Evolutionary conservation across 1,139 yeast species (phyloP).

Genomic region (Suhomyces coccinellae): DNA sequence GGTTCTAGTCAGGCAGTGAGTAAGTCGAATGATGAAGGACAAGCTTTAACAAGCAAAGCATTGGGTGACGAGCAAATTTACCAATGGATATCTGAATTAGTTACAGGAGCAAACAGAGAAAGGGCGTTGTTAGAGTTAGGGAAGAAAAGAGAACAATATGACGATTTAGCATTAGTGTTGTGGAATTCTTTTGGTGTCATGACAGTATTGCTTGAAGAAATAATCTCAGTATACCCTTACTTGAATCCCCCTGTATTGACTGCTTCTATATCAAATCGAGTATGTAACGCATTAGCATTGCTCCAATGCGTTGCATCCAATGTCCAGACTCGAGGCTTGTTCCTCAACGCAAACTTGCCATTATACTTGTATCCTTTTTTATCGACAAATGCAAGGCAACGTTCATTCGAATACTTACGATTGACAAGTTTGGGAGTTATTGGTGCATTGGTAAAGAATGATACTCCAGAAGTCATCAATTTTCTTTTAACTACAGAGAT

Average conservation of each 20-base stretch:
- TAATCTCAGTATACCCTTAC: constrained; percentile 84
- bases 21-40: constrained; percentile 6
- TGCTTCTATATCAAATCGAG: constrained; percentile 87
- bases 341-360: constrained; percentile 88
- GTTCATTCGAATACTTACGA: constrained; percentile 91
- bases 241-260: constrained; percentile 85
- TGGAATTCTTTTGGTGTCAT: constrained; percentile 98
- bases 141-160: constrained; percentile 91
- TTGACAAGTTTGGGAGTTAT: constrained; percentile 93
- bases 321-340: constrained; percentile 80
- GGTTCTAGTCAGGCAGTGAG: neutral
- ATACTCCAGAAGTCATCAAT: constrained; percentile 91
- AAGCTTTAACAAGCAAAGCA: constrained; percentile 45
- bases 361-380: constrained; percentile 89
- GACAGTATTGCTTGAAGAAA: constrained; percentile 88
- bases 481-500: constrained; percentile 91
- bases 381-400: constrained; percentile 85
- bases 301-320: constrained; percentile 97
- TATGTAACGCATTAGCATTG: constrained; percentile 92
- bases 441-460: constrained; percentile 95
- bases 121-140: constrained; percentile 91
- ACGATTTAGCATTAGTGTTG: constrained; percentile 85
- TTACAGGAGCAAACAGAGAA: constrained; percentile 87
- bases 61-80: constrained; percentile 84
- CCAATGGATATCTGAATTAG: constrained; percentile 87